phyloP scores from a whole-genome alignment of 805 yeast genomes.

The Groenewaldozyma salmanticensis region DNA sequence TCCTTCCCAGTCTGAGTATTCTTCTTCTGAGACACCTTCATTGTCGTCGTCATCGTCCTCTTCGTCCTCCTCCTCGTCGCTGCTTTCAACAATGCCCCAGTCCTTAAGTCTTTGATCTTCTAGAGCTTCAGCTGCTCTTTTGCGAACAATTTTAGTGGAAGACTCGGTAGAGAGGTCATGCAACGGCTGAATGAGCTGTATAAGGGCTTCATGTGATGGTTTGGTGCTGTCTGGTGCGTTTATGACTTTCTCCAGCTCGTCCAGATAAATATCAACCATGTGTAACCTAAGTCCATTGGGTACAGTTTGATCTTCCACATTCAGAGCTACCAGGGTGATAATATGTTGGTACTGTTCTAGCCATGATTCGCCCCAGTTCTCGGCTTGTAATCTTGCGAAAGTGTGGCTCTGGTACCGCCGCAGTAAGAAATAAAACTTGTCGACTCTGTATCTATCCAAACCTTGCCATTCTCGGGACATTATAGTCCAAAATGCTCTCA shows the following conservation, averaged over 20 bases:
- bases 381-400: slow-evolving; percentile 43
- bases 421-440: slow-evolving; percentile 73
- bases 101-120: slow-evolving; percentile 49
- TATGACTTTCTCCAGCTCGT: slow-evolving; percentile 66
- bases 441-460: slow-evolving; percentile 76
- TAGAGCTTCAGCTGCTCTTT: slow-evolving; percentile 53
- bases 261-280: slow-evolving; percentile 70
- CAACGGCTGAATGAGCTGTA: slow-evolving; percentile 51
- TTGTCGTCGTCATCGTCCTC: slow-evolving; percentile 24
- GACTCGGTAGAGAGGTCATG: slow-evolving; percentile 37
- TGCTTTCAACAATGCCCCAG: slow-evolving; percentile 42
- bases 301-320: slow-evolving; percentile 46
- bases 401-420: slow-evolving; percentile 65
- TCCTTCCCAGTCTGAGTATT: background rate
- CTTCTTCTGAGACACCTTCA: background rate
- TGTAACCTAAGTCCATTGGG: slow-evolving; percentile 79
- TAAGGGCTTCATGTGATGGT: slow-evolving; percentile 26
- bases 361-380: slow-evolving; percentile 45
- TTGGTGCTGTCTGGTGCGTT: slow-evolving; percentile 28
- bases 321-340: slow-evolving; percentile 32
- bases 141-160: slow-evolving; percentile 54
- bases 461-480: slow-evolving; percentile 73
- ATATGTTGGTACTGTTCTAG: slow-evolving; percentile 32
- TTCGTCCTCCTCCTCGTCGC: slow-evolving; percentile 19
- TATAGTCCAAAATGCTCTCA: slow-evolving; percentile 72